Conservation (phyloP, 768 basidiomycete genomes). For the Boletus subcaerulescens region DNA sequence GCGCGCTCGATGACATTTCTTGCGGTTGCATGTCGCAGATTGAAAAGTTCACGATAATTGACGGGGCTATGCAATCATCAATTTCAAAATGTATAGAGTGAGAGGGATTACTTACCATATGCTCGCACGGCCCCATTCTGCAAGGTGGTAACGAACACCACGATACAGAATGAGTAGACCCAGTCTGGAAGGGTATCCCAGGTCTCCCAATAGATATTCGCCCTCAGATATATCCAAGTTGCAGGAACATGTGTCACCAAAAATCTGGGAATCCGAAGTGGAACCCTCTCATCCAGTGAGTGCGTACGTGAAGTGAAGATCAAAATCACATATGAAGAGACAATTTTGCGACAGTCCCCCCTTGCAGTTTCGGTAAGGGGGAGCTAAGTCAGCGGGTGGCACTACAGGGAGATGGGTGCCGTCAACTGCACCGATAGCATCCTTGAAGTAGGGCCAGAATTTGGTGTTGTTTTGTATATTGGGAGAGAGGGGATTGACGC, state of each 20-base stretch:
- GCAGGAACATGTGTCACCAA: slow-evolving; percentile 16
- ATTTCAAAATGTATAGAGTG: too few relatives aligned
- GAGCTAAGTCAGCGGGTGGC: neutral
- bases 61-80: slow-evolving; percentile 2
- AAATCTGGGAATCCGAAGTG: slow-evolving; percentile 28
- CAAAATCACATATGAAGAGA: slow-evolving; percentile 35
- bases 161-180: slow-evolving; percentile 33
- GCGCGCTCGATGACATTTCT: neutral
- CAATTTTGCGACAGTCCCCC: slow-evolving; percentile 37
- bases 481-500: neutral
- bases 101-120: too few relatives aligned
- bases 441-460: neutral
- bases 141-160: slow-evolving; percentile 35
- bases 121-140: slow-evolving; percentile 26
- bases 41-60: slow-evolving; percentile 22
- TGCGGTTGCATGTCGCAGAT: slow-evolving; percentile 20
- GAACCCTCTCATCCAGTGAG: slow-evolving; percentile 42
- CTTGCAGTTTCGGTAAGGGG: slow-evolving; percentile 14
- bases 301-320: slow-evolving; percentile 36
- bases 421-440: neutral
- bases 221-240: slow-evolving; percentile 35
- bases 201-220: too few relatives aligned
- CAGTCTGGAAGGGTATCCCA: neutral
- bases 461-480: neutral
- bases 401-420: neutral